Evolutionary conservation across 2,329 filamentous ascomycete species (phyloP), one percentile per base, ranked within the genome.

Genomic region (Pseudogymnoascus sp.): DNA sequence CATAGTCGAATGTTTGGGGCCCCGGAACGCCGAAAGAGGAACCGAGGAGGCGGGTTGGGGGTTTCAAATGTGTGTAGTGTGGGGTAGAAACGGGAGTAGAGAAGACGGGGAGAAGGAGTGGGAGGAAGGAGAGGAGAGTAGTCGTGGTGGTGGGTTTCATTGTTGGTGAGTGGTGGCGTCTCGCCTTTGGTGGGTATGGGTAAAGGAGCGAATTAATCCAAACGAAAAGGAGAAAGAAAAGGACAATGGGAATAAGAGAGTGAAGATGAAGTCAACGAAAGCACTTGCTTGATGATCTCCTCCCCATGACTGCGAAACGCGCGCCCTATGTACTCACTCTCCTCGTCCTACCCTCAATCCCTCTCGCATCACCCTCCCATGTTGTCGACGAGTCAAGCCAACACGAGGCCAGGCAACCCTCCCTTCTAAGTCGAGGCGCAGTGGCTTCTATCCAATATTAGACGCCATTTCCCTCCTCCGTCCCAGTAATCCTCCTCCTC

Each of bases 1-100:
- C 68, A 64, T 77, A 79, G 67, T 80, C 76, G 67, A 75, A 79
- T 5, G 65, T 60, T 34, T 57, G 47, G 26, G 47, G 47, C 1
- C 47, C 26, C 1, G 47, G 47, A 10, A 57, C 10, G 16, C 61
- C 61, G 4, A 61, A 61, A 5, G 34, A 39, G 11, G 34, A 39
- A 2, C 59, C 59, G n/a, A 23, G 11, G 23, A 61, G 47, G 8
- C 26, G 26, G n/a, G n/a, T 3, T 57, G 47, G 47, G n/a, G 26
- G 7, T 12, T 57, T 57, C 26, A 10, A 8, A 5, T 34, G 18
- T 57, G n/a, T 34, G 47, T 16, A 11, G n/a, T 12, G n/a, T 16
- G 14, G 12, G 4, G 23, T 51, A 21, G 23, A 51, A 3, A 51
- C 21, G 23, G 45, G 45, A 7, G 23, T 51, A 34, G 47, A 57